These are phyloP conservation scores for Colletotrichum lupini DNA, from an alignment of 2,329 filamentous ascomycete genomes.

Conservation along the genomic window DNA sequence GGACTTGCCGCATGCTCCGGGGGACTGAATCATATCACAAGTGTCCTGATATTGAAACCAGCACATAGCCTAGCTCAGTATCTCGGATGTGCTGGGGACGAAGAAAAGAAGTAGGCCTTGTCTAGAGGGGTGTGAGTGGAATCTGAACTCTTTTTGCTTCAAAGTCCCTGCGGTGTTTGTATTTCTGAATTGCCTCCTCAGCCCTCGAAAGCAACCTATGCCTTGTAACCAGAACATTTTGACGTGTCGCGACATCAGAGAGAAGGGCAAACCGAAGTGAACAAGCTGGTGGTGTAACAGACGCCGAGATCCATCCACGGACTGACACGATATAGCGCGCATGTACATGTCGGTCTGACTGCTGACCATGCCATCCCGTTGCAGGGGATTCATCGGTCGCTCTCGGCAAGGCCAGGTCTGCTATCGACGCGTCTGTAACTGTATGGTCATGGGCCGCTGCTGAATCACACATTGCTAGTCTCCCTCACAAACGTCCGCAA, in stretches of 20 bases:
- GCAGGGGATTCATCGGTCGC: not conserved
- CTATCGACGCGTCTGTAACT: not conserved
- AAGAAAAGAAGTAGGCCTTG: not conserved
- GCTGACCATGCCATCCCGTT: not conserved
- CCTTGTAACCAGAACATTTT: not conserved
- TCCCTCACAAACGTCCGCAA: not conserved
- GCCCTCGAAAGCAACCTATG: not conserved
- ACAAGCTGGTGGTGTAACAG: not conserved
- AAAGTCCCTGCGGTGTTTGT: not conserved
- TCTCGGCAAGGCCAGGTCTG: not conserved
- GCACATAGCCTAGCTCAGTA: not conserved
- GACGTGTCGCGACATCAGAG: not conserved
- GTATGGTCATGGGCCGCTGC: not conserved
- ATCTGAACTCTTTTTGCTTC: not conserved
- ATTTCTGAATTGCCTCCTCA: not conserved
- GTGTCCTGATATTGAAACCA: not conserved
- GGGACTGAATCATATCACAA: not conserved
- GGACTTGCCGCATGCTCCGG: not conserved
- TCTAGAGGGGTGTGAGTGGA: slow-evolving; percentile 11
- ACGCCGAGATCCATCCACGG: not conserved
- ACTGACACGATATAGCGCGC: not conserved
- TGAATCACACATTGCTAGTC: not conserved
- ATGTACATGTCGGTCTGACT: slow-evolving; percentile 24
- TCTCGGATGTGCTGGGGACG: not conserved
- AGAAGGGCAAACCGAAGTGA: not conserved